Evolutionary conservation across 495 filamentous ascomycete species (phyloP), one percentile per base, ranked within the genome.

Genomic region (Poronia punctata): DNA sequence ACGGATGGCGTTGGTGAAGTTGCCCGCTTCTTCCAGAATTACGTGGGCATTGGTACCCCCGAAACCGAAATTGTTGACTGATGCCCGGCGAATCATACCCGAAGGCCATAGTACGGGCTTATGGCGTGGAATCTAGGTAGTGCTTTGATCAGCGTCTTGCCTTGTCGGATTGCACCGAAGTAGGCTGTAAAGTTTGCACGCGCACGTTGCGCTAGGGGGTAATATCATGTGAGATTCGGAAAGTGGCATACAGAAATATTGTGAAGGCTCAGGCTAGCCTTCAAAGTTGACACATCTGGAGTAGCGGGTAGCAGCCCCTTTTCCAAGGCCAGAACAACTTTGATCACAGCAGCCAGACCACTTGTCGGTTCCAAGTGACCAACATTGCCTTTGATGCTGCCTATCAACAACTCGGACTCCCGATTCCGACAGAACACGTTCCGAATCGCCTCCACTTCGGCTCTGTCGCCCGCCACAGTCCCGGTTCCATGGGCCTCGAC

Each of bases 261-360:
- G 3, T 62, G 58, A 21, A 68, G 46, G 6, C 56, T 50, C 7
- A 66, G 50, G 6, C 74, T 72, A 4, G 65, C 63, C 54, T 74
- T 80, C 7, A 65, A 43, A 1, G 56, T 62, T 6, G 66, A 53
- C 31, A 77, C 60, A 15, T 57, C 46, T 4, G 66, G 38, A 28
- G 53, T 60, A 6, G 62, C 55, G 3, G 53, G 52, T 33, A 70
- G 59, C 25, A 56, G 22, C 10, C 61, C 65, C 26, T 60, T 64
- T 40, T 79, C 66, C 6, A 79, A 43, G 39, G 65, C 36, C n/a
- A 25, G 20, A 5, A 62, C 48, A 0, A 64, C 60, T 46, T 79
- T 78, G 27, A 78, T 64, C 0, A 78, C 27, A 0, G 61, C 65
- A 1, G 68, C 60, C 8, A 78, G 38, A 3, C 74, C 74, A 32